Conservation (phyloP, 768 basidiomycete genomes). For the Tephrocybe sp. region DNA sequence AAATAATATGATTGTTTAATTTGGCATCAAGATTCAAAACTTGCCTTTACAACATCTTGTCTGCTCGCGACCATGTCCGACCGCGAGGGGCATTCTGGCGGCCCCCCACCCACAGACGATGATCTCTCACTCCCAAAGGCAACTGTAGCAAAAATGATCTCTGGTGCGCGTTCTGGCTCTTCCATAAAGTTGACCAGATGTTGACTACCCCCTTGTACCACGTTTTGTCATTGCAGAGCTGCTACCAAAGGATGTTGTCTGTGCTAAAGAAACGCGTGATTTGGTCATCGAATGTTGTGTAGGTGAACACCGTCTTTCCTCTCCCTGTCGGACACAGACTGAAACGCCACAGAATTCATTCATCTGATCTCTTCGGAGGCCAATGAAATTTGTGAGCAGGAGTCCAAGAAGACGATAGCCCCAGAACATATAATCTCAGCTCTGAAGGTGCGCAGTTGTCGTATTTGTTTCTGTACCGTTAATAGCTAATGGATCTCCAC, state of each 20-base stretch:
- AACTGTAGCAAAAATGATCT: slow-evolving; percentile 96
- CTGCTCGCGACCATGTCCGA: slow-evolving; percentile 69
- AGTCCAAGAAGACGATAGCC: slow-evolving; percentile 98
- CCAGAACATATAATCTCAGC: slow-evolving; percentile 96
- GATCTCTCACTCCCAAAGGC: slow-evolving; percentile 96
- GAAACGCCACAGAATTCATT: slow-evolving; percentile 78
- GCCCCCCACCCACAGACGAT: slow-evolving; percentile 72
- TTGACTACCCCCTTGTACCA: slow-evolving; percentile 6
- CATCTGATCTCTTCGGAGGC: slow-evolving; percentile 96
- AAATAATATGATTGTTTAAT: slow-evolving; percentile 13
- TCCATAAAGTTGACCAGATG: neutral
- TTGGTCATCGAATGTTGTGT: slow-evolving; percentile 98
- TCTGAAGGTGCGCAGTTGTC: slow-evolving; percentile 64
- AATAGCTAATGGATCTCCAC: slow-evolving; percentile 9
- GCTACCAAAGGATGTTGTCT: slow-evolving; percentile 81
- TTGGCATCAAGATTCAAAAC: slow-evolving; percentile 4
- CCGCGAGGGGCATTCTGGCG: slow-evolving; percentile 71
- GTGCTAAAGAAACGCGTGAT: slow-evolving; percentile 96
- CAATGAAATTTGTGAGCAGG: slow-evolving; percentile 97
- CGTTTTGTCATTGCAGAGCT: slow-evolving; percentile 57
- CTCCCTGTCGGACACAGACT: slow-evolving; percentile 3
- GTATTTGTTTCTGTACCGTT: slow-evolving; percentile 1
- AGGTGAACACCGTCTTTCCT: slow-evolving; percentile 64
- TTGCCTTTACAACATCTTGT: slow-evolving; percentile 1
- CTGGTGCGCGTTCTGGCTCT: slow-evolving; percentile 48